Conservation (phyloP, 2,329 filamentous ascomycete genomes). For the Cladosporium sp. region DNA sequence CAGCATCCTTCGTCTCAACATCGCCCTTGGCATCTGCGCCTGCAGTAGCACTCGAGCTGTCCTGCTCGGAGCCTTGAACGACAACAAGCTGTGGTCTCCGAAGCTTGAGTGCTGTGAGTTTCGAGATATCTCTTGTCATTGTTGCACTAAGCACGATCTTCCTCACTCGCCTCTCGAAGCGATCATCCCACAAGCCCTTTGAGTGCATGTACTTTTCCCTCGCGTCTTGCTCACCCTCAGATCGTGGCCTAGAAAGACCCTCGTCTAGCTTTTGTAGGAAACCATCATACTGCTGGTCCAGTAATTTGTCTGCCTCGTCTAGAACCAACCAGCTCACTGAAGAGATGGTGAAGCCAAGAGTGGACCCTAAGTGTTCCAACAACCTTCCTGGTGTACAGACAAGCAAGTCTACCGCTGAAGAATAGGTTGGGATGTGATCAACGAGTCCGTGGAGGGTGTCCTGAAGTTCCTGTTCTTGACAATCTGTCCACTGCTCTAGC, state of each 20-base stretch:
- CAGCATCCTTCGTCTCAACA: slow-evolving; percentile 17
- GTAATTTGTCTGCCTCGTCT: slow-evolving; percentile 87
- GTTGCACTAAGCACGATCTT: slow-evolving; percentile 90
- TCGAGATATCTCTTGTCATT: slow-evolving; percentile 80
- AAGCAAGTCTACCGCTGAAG: slow-evolving; percentile 77
- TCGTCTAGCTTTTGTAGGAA: slow-evolving; percentile 25
- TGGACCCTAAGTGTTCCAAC: slow-evolving; percentile 84
- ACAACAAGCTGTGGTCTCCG: slow-evolving; percentile 71
- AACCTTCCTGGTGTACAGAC: slow-evolving; percentile 89
- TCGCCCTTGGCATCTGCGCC: slow-evolving; percentile 15
- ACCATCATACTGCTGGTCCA: slow-evolving; percentile 59
- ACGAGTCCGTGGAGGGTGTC: slow-evolving; percentile 44
- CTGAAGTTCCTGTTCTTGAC: slow-evolving; percentile 28
- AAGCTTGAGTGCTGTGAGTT: slow-evolving; percentile 70
- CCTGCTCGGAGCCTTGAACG: slow-evolving; percentile 53
- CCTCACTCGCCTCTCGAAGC: slow-evolving; percentile 49
- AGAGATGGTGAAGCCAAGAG: slow-evolving; percentile 73
- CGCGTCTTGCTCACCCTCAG: slow-evolving; percentile 22
- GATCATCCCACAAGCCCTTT: slow-evolving; percentile 33
- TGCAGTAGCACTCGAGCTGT: slow-evolving; percentile 32
- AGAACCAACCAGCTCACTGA: slow-evolving; percentile 84
- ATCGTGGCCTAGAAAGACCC: slow-evolving; percentile 19
- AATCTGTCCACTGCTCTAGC: slow-evolving; percentile 14
- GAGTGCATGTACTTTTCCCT: slow-evolving; percentile 24
- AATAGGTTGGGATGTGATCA: slow-evolving; percentile 61